These are phyloP conservation scores for Elsinoe necatrix DNA, from an alignment of 2,329 filamentous ascomycete genomes.

Conservation along the genomic window DNA sequence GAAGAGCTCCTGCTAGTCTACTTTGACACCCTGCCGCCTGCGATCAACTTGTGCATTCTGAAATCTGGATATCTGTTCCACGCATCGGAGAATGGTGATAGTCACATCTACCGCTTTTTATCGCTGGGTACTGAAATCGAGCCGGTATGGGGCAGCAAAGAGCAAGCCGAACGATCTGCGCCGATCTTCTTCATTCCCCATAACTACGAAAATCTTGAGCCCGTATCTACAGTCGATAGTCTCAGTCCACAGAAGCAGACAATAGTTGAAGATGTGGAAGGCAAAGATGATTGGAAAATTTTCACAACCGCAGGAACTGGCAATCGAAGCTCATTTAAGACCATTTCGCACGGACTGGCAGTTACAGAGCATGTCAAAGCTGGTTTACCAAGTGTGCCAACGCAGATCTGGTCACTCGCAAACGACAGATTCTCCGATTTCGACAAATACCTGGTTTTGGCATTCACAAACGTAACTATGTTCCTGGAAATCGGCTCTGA, in stretches of 20 bases:
- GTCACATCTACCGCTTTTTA: constrained; percentile 94
- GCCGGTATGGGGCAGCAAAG: constrained; percentile 71
- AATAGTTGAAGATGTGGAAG: constrained; percentile 81
- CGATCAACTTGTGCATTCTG: constrained; percentile 79
- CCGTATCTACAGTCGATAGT: constrained; percentile 76
- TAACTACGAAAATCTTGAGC: constrained; percentile 67
- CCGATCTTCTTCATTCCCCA: constrained; percentile 82
- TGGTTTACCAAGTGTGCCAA: constrained; percentile 77
- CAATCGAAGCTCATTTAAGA: constrained; percentile 81
- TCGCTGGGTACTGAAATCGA: constrained; percentile 93
- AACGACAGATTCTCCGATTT: constrained; percentile 71
- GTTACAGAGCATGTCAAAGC: constrained; percentile 96
- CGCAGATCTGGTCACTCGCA: constrained; percentile 92
- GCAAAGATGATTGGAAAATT: constrained; percentile 93
- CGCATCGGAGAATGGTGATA: constrained; percentile 84
- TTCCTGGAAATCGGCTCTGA: constrained; percentile 94
- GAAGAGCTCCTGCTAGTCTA: constrained; percentile 86
- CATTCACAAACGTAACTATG: constrained; percentile 79
- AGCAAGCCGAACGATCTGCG: constrained; percentile 66
- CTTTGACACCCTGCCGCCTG: constrained; percentile 90
- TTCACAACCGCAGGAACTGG: constrained; percentile 87
- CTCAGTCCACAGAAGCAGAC: constrained; percentile 89
- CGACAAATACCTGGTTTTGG: constrained; percentile 92
- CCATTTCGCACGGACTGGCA: constrained; percentile 82
- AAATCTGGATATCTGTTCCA: constrained; percentile 95